phyloP scores from a whole-genome alignment of 164 flowering plant species.

The Stephania yunnanensis region DNA sequence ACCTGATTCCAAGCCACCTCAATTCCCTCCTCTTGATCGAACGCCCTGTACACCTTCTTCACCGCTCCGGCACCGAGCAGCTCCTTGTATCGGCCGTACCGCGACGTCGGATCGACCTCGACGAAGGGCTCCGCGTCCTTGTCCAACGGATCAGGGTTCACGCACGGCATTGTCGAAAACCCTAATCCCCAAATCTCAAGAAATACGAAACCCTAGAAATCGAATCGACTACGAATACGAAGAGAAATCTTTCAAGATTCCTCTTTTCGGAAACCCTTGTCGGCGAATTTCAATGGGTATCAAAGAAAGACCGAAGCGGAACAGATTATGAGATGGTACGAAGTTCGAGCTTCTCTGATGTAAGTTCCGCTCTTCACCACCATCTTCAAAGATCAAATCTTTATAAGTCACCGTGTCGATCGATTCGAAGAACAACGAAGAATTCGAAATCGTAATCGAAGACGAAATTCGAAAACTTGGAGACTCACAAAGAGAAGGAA shows the following conservation, averaged over 20 bases:
- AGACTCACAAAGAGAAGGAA: too few relatives aligned
- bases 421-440: too few relatives aligned
- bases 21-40: constrained; percentile 77
- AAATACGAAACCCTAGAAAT: not conserved
- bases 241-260: too few relatives aligned
- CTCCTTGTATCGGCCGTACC: constrained; percentile 62
- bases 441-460: too few relatives aligned
- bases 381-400: too few relatives aligned
- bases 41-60: constrained; percentile 72
- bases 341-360: too few relatives aligned
- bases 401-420: too few relatives aligned
- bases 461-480: too few relatives aligned
- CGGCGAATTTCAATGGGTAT: not conserved
- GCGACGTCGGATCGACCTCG: constrained; percentile 70
- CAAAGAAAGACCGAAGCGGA: not conserved
- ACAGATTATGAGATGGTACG: not conserved
- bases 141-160: constrained; percentile 19
- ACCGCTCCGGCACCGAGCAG: constrained; percentile 71
- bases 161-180: constrained; percentile 38
- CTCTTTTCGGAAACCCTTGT: not conserved
- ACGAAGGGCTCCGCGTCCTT: constrained; percentile 50
- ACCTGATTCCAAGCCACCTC: constrained; percentile 94
- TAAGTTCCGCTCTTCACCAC: too few relatives aligned
- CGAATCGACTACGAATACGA: too few relatives aligned
- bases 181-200: not conserved